Percentiles rank a stretch among this genome's conserved stretches.
phyloP scores from a whole-genome alignment of 176 grass and related monocot genomes.

The Lolium multiflorum region DNA sequence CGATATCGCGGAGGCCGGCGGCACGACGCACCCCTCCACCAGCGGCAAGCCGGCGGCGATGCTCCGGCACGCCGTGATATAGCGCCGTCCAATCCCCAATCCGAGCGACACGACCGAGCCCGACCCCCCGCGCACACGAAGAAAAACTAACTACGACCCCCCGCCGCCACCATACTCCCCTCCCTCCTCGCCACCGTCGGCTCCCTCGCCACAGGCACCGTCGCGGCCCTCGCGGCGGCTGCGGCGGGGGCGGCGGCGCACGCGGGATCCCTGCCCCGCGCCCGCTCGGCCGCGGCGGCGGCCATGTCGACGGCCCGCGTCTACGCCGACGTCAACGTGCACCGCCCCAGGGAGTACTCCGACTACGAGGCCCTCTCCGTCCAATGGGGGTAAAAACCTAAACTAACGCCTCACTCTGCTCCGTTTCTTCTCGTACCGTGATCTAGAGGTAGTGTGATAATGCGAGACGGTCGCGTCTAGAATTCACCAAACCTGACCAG shows the following conservation, averaged over 20 bases:
- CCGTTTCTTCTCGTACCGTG: background rate
- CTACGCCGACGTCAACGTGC: constrained; percentile 67
- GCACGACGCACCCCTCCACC: background rate
- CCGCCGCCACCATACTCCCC: constrained; percentile 34
- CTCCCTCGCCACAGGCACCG: constrained; percentile 50
- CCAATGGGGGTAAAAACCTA: constrained; percentile 61
- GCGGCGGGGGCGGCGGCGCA: constrained; percentile 30
- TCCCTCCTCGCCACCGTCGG: constrained; percentile 46
- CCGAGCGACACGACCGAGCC: background rate
- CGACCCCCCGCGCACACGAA: no score
- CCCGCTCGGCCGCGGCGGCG: background rate
- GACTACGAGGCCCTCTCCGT: constrained; percentile 72
- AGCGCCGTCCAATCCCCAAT: background rate
- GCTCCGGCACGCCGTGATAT: background rate
- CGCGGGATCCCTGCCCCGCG: constrained; percentile 21
- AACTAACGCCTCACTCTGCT: background rate
- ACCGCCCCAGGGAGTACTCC: constrained; percentile 69
- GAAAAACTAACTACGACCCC: constrained; percentile 12
- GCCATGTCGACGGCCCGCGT: constrained; percentile 65
- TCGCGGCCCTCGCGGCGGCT: constrained; percentile 42
- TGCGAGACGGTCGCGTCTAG: constrained; percentile 30
- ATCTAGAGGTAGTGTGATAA: constrained; percentile 28
- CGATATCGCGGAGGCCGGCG: background rate
- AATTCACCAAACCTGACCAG: background rate
- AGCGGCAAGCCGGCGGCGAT: constrained; percentile 20